Percentiles rank a stretch among this genome's conserved stretches.
Evolutionary conservation across 2,329 filamentous ascomycete genomes (phyloP).

Genomic region (Diaporthe ampelina): DNA sequence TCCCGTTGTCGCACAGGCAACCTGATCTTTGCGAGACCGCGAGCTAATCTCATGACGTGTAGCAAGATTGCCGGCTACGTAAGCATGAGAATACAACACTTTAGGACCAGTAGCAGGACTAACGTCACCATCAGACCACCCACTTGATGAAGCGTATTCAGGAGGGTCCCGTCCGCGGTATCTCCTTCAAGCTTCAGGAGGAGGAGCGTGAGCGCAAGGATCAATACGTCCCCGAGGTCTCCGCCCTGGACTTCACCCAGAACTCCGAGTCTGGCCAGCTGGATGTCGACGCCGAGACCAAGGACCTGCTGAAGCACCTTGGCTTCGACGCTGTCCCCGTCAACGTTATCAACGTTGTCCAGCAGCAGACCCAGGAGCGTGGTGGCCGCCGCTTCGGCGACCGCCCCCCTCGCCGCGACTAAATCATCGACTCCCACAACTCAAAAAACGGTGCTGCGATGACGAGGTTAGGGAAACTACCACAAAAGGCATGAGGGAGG

Average conservation of each 20-base stretch:
- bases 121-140: constrained; percentile 69
- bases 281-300: constrained; percentile 97
- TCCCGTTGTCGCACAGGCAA: no score
- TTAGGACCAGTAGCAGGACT: no score
- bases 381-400: constrained; percentile 63
- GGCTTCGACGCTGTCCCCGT: constrained; percentile 98
- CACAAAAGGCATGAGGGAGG: constrained; percentile 48
- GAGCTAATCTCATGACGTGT: no score
- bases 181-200: constrained; percentile 99
- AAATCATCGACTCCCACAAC: constrained; percentile 48
- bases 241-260: constrained; percentile 97
- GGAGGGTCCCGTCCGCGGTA: constrained; percentile 98
- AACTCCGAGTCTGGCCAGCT: constrained; percentile 93
- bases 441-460: constrained; percentile 17
- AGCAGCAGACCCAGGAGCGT: constrained; percentile 89
- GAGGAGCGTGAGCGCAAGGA: constrained; percentile 99
- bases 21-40: no score
- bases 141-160: constrained; percentile 99
- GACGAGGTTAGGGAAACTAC: constrained; percentile 43
- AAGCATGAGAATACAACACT: no score
- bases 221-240: constrained; percentile 99
- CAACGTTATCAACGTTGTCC: constrained; percentile 92
- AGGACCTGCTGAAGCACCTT: constrained; percentile 98
- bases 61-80: constrained; percentile 94
- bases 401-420: constrained; percentile 61